Conservation (phyloP, 1,284 basidiomycete genomes). For the Cryptococcus sp. region DNA sequence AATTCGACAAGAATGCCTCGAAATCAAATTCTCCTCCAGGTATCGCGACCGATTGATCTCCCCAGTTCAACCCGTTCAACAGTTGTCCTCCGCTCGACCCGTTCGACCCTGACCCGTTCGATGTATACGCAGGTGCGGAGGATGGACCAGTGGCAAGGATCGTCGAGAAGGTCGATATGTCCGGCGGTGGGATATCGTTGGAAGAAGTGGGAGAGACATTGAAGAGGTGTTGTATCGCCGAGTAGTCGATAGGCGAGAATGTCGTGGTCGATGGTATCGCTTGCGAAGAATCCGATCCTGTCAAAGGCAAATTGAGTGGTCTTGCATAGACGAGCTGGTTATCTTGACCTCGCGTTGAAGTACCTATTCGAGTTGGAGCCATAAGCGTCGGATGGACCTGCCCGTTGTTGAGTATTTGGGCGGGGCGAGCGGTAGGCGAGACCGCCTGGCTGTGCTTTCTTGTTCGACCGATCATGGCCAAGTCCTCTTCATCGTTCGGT, state of each 20-base stretch:
- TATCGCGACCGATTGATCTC: neutral
- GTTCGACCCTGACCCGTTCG: no score
- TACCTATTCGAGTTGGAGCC: no score
- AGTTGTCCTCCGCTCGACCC: neutral
- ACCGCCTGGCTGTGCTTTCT: constrained; percentile 2
- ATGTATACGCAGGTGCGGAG: no score
- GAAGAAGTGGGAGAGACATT: neutral
- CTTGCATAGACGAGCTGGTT: no score
- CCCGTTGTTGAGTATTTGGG: no score
- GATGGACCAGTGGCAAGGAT: no score
- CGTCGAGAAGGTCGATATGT: no score
- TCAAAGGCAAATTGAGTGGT: no score
- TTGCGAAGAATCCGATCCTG: no score
- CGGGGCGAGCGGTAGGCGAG: neutral
- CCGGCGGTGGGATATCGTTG: neutral
- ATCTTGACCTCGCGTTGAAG: no score
- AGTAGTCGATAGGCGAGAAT: neutral
- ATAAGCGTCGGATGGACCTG: no score
- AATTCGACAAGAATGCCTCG: constrained; percentile 7
- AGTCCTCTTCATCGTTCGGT: constrained; percentile 9
- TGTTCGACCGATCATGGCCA: constrained; percentile 9
- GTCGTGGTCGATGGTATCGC: neutral
- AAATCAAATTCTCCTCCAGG: constrained; percentile 6
- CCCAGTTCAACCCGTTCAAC: constrained; percentile 4
- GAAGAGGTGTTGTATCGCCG: no score